phyloP scores from a whole-genome alignment of 352 stramenopile genomes.

The Phytophthora citrophthora region DNA sequence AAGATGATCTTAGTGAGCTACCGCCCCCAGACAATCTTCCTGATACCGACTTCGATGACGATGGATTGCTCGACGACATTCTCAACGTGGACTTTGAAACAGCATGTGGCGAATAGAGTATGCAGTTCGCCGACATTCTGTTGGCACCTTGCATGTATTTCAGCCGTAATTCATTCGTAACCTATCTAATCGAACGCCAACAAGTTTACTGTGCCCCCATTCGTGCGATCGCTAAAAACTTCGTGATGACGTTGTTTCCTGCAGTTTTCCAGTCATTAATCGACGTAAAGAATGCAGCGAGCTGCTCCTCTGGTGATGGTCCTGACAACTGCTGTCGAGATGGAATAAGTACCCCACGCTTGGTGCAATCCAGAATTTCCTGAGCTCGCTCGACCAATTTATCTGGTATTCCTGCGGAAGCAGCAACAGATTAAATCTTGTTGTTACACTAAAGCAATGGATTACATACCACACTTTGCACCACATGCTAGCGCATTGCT shows the following conservation, averaged over 20 bases:
- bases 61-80: slow-evolving; percentile 57
- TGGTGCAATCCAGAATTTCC: slow-evolving; percentile 49
- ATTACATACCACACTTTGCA: slow-evolving; percentile 56
- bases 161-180: slow-evolving; percentile 13
- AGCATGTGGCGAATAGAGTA: slow-evolving; percentile 23
- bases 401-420: slow-evolving; percentile 48
- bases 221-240: slow-evolving; percentile 60
- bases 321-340: slow-evolving; percentile 29
- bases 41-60: slow-evolving; percentile 33
- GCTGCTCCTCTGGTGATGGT: slow-evolving; percentile 50
- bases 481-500: slow-evolving; percentile 83
- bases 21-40: slow-evolving; percentile 51
- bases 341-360: slow-evolving; percentile 32
- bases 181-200: slow-evolving; percentile 30
- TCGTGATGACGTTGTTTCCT: slow-evolving; percentile 47
- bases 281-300: slow-evolving; percentile 52
- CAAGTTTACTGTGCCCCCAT: slow-evolving; percentile 42
- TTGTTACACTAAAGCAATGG: not conserved
- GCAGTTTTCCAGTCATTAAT: slow-evolving; percentile 58
- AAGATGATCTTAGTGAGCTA: slow-evolving; percentile 36
- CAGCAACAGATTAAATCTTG: slow-evolving; percentile 10
- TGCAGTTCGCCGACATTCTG: slow-evolving; percentile 15
- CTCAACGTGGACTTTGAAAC: slow-evolving; percentile 63
- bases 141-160: not conserved
- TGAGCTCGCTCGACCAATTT: slow-evolving; percentile 51